Evolutionary conservation across 2,329 filamentous ascomycete species (phyloP), one percentile per base, ranked within the genome.

Genomic region (Fusarium sp.): DNA sequence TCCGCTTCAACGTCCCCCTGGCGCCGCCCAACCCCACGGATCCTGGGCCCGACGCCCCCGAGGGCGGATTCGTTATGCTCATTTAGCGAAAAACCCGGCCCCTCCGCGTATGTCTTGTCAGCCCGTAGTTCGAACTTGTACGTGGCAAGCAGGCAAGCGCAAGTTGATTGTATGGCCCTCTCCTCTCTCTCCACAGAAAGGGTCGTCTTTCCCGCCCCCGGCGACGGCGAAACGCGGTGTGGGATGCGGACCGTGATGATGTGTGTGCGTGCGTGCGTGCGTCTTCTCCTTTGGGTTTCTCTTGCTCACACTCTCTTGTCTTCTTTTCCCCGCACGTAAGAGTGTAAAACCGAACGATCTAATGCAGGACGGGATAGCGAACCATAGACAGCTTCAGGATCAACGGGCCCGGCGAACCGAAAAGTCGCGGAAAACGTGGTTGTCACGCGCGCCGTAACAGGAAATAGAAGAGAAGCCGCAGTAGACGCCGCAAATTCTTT

Each of bases 41-140:
- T 45, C 84, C 84, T 63, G 87, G 85, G 59, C 85, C 86, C 77
- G 86, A 87, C 38, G 86, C 82, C 73, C 80, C 86, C 74, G 88
- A 86, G 52, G 87, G 82, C 68, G 87, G 87, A 80, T 89, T 89
- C 63, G 86, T 89, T 82, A 86, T 82, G 83, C 85, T 88, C 88
- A 89, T 90, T 74, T 25, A 66, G 64, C 22, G 60, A 36, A 47
- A 47, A 47, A 47, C 50, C 52, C 52, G 56, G 42, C 33, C 33
- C 52, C 59, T 74, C 68, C 65, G 71, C 63, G 25, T 11, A 6
- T 18, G n/a, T 18, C 40, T 47, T 29, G 22, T 33, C 57, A 31
- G 59, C 33, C 14, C 58, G 58, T 27, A 22, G 10, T 20, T 22
- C 3, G 20, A 18, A 25, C 18, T 13, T 50, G 45, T 50, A n/a